These are phyloP conservation scores for Arthrobotrys iridis DNA, from an alignment of 2,329 filamentous ascomycete species.

Conservation along the genomic window DNA sequence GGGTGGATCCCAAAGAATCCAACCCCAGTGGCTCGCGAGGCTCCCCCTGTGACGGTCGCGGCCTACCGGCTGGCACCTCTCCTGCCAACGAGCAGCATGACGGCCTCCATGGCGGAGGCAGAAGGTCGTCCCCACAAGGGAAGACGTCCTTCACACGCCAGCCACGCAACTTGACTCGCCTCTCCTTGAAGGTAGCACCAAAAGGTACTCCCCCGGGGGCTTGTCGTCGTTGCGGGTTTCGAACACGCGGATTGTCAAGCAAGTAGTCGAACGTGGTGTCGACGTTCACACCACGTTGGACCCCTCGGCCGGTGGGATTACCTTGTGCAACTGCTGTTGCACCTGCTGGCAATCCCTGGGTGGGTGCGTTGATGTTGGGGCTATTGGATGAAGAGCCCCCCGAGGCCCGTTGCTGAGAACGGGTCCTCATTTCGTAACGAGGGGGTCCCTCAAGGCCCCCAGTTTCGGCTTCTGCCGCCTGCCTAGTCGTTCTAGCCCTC, in stretches of 20 bases:
- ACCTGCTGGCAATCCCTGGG: not conserved
- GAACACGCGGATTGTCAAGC: slow-evolving; percentile 15
- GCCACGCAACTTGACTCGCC: slow-evolving; percentile 11
- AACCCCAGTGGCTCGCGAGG: not conserved
- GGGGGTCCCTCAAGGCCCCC: not conserved
- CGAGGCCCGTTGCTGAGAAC: not conserved
- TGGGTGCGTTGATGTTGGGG: slow-evolving; percentile 15
- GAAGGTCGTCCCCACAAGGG: no score
- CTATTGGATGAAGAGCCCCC: not conserved
- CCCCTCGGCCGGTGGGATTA: slow-evolving; percentile 7
- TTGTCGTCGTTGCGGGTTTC: not conserved
- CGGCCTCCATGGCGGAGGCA: not conserved
- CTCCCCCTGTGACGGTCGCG: not conserved
- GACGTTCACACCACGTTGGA: not conserved
- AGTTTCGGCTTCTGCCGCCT: not conserved
- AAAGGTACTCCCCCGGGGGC: not conserved
- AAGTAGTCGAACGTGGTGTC: slow-evolving; percentile 22
- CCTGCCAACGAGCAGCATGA: not conserved
- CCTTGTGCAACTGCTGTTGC: not conserved
- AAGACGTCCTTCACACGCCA: slow-evolving; percentile 38
- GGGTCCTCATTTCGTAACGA: slow-evolving; percentile 1
- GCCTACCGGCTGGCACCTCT: not conserved
- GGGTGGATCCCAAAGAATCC: not conserved
- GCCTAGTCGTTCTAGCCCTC: slow-evolving; percentile 4
- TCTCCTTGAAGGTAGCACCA: not conserved